These are phyloP conservation scores for Fraxinus angustifolia DNA, from an alignment of 305 asterid species.

Conservation along the genomic window DNA sequence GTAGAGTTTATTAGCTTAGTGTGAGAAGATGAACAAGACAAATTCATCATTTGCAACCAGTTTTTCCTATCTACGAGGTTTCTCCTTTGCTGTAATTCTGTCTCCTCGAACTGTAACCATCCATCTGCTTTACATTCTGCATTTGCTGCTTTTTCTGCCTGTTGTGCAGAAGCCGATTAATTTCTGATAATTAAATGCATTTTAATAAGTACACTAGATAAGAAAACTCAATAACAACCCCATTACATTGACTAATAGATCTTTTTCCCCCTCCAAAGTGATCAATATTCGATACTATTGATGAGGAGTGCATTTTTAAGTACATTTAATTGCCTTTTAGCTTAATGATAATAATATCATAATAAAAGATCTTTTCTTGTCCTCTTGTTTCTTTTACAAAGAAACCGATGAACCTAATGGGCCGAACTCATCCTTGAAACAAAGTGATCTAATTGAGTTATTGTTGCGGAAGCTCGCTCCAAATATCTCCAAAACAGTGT, in stretches of 20 bases:
- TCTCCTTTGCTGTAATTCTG: constrained; percentile 41
- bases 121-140: constrained; percentile 27
- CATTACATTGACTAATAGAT: no score
- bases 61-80: constrained; percentile 48
- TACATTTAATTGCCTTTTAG: no score
- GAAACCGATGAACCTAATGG: background rate
- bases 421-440: no score
- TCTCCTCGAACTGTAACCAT: constrained; percentile 65
- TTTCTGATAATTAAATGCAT: constrained; percentile 47
- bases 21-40: constrained; percentile 43
- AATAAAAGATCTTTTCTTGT: no score
- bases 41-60: constrained; percentile 74
- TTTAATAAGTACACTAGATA: background rate
- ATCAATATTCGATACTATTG: background rate
- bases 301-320: background rate
- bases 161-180: constrained; percentile 26
- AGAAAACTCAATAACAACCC: background rate
- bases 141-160: constrained; percentile 30
- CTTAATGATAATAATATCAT: background rate
- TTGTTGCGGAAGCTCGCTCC: no score
- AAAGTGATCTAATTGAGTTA: no score
- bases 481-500: no score
- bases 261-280: background rate
- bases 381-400: background rate
- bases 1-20: constrained; percentile 27